Evolutionary conservation across 441 rosid genomes (phyloP).

Genomic region (Kokia cookei): DNA sequence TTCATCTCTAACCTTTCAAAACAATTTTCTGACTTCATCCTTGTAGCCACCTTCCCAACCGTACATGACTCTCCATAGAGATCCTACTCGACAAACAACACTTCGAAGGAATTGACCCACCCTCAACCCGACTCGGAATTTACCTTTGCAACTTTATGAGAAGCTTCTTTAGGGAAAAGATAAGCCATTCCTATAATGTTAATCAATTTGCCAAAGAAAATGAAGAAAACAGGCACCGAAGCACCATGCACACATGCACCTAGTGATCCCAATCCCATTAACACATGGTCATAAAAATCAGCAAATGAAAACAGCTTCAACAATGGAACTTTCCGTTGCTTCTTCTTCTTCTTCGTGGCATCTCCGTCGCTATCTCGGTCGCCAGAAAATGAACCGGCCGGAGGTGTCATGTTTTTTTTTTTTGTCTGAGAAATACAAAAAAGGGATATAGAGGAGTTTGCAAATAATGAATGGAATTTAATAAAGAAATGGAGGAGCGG

Average conservation of each 20-base stretch:
- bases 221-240: slow-evolving; percentile 86
- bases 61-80: no score
- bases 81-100: no score
- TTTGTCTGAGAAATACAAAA: not conserved
- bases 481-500: not conserved
- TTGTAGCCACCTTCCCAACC: no score
- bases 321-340: slow-evolving; percentile 36
- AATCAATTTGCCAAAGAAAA: slow-evolving; percentile 79
- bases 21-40: no score
- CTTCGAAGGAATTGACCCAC: no score
- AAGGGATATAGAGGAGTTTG: not conserved
- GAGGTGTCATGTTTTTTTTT: slow-evolving; percentile 15
- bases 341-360: slow-evolving; percentile 1
- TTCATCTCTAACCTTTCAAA: no score
- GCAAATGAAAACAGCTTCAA: slow-evolving; percentile 75
- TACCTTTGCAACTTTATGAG: slow-evolving; percentile 85
- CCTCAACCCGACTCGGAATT: no score
- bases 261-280: slow-evolving; percentile 76
- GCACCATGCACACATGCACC: slow-evolving; percentile 84
- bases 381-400: not conserved
- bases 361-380: slow-evolving; percentile 5
- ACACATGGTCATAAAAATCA: slow-evolving; percentile 62
- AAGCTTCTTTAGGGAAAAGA: slow-evolving; percentile 63
- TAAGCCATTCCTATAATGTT: slow-evolving; percentile 75
- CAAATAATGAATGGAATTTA: not conserved